These are phyloP conservation scores for Fusarium luffae DNA, from an alignment of 2,329 filamentous ascomycete genomes.

Conservation along the genomic window DNA sequence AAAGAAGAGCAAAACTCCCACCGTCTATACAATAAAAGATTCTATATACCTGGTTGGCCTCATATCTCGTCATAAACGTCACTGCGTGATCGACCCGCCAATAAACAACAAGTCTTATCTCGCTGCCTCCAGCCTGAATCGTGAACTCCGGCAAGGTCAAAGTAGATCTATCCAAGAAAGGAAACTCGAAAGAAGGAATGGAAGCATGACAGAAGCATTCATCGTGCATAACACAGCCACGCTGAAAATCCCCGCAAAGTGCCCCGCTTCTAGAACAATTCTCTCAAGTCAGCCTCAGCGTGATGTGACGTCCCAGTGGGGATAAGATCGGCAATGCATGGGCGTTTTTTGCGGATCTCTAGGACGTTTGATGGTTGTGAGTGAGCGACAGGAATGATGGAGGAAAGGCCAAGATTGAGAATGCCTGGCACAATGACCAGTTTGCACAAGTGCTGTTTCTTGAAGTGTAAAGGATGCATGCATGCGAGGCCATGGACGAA, in stretches of 20 bases:
- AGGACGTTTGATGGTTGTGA: slow-evolving; percentile 18
- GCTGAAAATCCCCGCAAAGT: slow-evolving; percentile 34
- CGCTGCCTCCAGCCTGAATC: slow-evolving; percentile 29
- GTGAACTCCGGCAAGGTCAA: slow-evolving; percentile 10
- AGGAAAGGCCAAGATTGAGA: slow-evolving; percentile 20
- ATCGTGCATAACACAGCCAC: slow-evolving; percentile 34
- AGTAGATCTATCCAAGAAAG: slow-evolving; percentile 18
- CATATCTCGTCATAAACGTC: slow-evolving; percentile 38
- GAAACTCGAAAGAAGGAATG: slow-evolving; percentile 40
- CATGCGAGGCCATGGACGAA: slow-evolving; percentile 12
- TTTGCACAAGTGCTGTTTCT: slow-evolving; percentile 4
- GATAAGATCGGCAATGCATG: slow-evolving; percentile 36
- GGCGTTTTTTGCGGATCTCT: slow-evolving; percentile 30
- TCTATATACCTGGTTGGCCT: slow-evolving; percentile 31
- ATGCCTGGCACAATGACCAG: slow-evolving; percentile 9
- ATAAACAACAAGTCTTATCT: slow-evolving; percentile 35
- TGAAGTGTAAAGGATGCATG: background rate
- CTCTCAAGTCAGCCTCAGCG: slow-evolving; percentile 45
- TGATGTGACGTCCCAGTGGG: slow-evolving; percentile 20
- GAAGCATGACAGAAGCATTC: slow-evolving; percentile 37
- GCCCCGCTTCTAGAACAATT: slow-evolving; percentile 50
- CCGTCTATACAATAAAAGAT: slow-evolving; percentile 30
- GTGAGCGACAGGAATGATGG: slow-evolving; percentile 25
- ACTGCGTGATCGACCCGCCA: slow-evolving; percentile 32
- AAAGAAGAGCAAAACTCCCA: slow-evolving; percentile 21